phyloP scores from a whole-genome alignment of 83 land plant genomes.

The Thuja plicata region DNA sequence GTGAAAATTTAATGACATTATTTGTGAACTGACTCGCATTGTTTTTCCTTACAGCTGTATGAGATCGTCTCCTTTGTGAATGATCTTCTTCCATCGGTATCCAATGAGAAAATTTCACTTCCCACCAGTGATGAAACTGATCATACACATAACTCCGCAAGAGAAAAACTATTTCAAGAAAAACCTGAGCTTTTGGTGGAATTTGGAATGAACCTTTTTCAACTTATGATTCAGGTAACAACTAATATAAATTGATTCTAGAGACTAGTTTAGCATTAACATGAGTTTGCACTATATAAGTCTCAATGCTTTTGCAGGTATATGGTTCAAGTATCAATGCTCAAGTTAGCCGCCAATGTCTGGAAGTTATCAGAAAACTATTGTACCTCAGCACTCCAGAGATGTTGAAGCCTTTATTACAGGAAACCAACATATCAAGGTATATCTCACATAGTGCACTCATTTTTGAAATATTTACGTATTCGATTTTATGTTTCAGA shows the following conservation, averaged over 20 bases:
- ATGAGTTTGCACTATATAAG: neutral
- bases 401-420: constrained; percentile 31
- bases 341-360: constrained; percentile 38
- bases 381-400: constrained; percentile 40
- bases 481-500: neutral
- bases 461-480: neutral
- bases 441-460: neutral
- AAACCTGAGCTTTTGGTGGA: neutral
- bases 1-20: too few species aligned
- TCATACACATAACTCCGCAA: neutral
- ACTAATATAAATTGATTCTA: neutral
- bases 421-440: constrained; percentile 47
- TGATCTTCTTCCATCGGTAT: neutral
- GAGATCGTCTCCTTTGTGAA: neutral
- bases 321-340: constrained; percentile 46
- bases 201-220: constrained; percentile 14
- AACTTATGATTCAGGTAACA: constrained; percentile 38
- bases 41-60: too few species aligned
- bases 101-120: neutral
- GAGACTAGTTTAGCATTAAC: neutral
- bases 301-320: constrained; percentile 21
- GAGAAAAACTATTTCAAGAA: neutral
- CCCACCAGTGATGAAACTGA: neutral
- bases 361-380: constrained; percentile 43
- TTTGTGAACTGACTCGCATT: neutral